A percentile compares a stretch with the other conserved stretches of the same genome.
These are phyloP conservation scores for Chrysoporthe deuterocubensis DNA, from an alignment of 2,329 filamentous ascomycete genomes.

Conservation along the genomic window DNA sequence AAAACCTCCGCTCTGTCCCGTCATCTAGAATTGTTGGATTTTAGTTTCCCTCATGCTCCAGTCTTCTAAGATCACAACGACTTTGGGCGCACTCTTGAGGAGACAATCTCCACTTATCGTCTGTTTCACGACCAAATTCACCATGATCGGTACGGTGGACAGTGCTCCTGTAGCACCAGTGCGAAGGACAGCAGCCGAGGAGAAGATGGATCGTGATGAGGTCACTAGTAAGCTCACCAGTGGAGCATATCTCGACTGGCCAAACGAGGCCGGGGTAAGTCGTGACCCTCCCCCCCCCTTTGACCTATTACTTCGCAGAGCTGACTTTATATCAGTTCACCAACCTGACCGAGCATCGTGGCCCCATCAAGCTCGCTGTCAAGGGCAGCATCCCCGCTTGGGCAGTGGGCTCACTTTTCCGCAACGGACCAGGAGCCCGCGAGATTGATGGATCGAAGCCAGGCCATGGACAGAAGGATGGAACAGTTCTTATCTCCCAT, in stretches of 20 bases:
- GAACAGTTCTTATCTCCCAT: slow-evolving; percentile 64
- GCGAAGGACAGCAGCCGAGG: slow-evolving; percentile 2
- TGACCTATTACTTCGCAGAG: neutral
- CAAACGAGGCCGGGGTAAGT: slow-evolving; percentile 52
- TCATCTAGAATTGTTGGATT: no score
- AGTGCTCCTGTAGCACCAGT: neutral
- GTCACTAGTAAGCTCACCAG: slow-evolving; percentile 29
- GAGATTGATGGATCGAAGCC: slow-evolving; percentile 61
- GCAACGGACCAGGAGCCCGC: slow-evolving; percentile 73
- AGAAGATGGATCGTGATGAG: slow-evolving; percentile 14
- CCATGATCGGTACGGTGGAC: neutral
- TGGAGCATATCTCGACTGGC: slow-evolving; percentile 48
- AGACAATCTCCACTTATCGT: neutral
- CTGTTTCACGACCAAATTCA: neutral
- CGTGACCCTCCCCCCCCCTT: neutral
- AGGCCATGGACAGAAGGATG: slow-evolving; percentile 39
- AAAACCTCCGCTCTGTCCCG: no score
- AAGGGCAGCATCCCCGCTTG: slow-evolving; percentile 71
- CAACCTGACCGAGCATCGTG: slow-evolving; percentile 65
- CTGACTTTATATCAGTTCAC: slow-evolving; percentile 60
- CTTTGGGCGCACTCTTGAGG: no score
- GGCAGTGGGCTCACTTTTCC: slow-evolving; percentile 72
- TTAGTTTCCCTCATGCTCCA: no score
- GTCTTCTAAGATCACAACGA: no score
- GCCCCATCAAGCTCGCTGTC: slow-evolving; percentile 66